Percentiles rank a stretch among this genome's conserved stretches.
Evolutionary conservation across 108 stramenopile species (phyloP).

Genomic region (Fragilariopsis cylindrus): DNA sequence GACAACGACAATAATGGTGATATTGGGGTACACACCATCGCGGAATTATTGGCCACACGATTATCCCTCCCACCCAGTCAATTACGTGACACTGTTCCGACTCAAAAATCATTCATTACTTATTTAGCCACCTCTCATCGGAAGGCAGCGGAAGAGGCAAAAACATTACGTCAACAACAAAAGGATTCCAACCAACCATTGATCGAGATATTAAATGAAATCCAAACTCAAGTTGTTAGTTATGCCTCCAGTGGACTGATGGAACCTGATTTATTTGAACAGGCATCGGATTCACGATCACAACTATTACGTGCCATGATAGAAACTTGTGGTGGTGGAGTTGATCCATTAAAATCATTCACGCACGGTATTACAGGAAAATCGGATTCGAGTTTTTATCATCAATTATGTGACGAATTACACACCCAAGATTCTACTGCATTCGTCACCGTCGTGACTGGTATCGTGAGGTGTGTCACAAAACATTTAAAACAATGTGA

Average conservation of each 20-base stretch:
- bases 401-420: constrained; percentile 73
- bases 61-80: constrained; percentile 33
- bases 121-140: constrained; percentile 68
- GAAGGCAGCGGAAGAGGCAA: constrained; percentile 67
- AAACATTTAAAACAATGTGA: constrained; percentile 51
- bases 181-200: constrained; percentile 42
- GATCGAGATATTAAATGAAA: constrained; percentile 58
- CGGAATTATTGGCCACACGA: constrained; percentile 74
- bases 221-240: constrained; percentile 66
- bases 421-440: constrained; percentile 55
- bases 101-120: constrained; percentile 46
- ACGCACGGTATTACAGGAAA: constrained; percentile 4
- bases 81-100: constrained; percentile 16
- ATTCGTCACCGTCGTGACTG: constrained; percentile 48
- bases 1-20: constrained; percentile 1
- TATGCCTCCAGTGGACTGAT: constrained; percentile 77
- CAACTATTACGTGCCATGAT: constrained; percentile 62
- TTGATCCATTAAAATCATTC: neutral
- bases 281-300: constrained; percentile 44
- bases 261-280: constrained; percentile 77
- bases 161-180: constrained; percentile 28
- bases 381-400: constrained; percentile 62
- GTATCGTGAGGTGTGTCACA: constrained; percentile 36
- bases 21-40: constrained; percentile 50
- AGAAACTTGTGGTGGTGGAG: constrained; percentile 13